phyloP scores from a whole-genome alignment of 768 basidiomycete species.

The Mycena haematopus region DNA sequence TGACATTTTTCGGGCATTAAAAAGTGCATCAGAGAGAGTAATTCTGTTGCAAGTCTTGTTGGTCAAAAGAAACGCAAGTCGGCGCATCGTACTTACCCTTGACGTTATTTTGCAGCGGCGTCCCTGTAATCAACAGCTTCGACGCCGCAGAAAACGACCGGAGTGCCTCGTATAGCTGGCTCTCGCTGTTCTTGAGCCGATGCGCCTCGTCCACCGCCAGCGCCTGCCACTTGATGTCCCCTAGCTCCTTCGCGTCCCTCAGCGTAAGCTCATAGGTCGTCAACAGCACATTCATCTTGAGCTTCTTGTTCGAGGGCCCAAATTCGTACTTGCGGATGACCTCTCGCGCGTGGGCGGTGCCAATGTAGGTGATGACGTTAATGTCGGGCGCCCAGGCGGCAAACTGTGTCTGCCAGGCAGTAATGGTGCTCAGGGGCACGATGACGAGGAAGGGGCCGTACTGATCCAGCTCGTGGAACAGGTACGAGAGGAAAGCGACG shows the following conservation, averaged over 20 bases:
- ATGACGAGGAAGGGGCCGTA: constrained; percentile 98
- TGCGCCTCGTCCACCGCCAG: constrained; percentile 99
- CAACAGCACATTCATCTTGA: constrained; percentile 96
- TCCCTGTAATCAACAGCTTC: constrained; percentile 96
- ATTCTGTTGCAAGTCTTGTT: constrained; percentile 55
- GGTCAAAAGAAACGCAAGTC: constrained; percentile 18
- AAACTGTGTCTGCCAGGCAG: constrained; percentile 98
- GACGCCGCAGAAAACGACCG: constrained; percentile 88
- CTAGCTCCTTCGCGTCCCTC: constrained; percentile 87
- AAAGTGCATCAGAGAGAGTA: constrained; percentile 98
- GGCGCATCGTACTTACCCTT: constrained; percentile 68
- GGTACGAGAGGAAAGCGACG: constrained; percentile 91
- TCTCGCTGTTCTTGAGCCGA: constrained; percentile 97
- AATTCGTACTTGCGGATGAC: constrained; percentile 95
- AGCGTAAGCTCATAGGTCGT: constrained; percentile 97
- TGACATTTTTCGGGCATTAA: constrained; percentile 97
- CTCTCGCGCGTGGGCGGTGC: constrained; percentile 84
- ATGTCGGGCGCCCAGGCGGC: constrained; percentile 94
- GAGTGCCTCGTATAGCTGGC: constrained; percentile 94
- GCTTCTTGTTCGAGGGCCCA: constrained; percentile 82
- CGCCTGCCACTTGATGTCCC: constrained; percentile 96
- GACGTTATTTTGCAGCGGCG: constrained; percentile 98
- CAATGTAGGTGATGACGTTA: constrained; percentile 97
- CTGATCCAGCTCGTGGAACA: constrained; percentile 90
- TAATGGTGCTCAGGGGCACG: constrained; percentile 96